Conservation (phyloP, 345 rosid genomes). For the Sisymbrium irio region DNA sequence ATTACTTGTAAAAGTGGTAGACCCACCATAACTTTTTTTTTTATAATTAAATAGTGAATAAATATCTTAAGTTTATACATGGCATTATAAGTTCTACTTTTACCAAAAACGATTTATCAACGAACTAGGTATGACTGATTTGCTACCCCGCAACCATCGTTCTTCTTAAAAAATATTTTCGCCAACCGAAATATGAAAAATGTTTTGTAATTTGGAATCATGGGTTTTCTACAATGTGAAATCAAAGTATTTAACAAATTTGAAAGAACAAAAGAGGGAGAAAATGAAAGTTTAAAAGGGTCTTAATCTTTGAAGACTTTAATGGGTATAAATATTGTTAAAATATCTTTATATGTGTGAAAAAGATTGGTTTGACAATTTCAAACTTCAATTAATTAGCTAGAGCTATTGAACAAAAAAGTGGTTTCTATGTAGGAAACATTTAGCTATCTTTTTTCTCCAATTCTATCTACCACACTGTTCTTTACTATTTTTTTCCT, state of each 20-base stretch:
- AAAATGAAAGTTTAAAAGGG: constrained; percentile 13
- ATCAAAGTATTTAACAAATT: not conserved
- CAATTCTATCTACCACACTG: constrained; percentile 31
- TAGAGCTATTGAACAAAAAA: constrained; percentile 16
- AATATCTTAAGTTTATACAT: not conserved
- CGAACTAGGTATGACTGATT: not conserved
- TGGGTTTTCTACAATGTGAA: not conserved
- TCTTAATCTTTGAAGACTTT: constrained; percentile 16
- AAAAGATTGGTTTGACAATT: constrained; percentile 33
- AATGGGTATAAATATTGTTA: not conserved
- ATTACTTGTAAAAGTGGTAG: too few species aligned
- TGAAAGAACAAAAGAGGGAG: constrained; percentile 8
- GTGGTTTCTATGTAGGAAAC: constrained; percentile 32
- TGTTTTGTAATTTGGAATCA: not conserved
- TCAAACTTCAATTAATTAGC: constrained; percentile 19
- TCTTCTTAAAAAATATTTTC: not conserved
- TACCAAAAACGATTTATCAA: not conserved
- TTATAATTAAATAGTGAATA: too few species aligned
- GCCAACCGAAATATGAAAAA: not conserved
- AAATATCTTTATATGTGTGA: not conserved
- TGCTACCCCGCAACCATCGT: not conserved
- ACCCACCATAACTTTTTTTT: too few species aligned
- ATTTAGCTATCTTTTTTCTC: constrained; percentile 6
- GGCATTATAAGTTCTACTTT: not conserved
- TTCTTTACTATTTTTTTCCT: not conserved